Conservation (phyloP, 2,329 filamentous ascomycete species). For the Diaporthe sp. region DNA sequence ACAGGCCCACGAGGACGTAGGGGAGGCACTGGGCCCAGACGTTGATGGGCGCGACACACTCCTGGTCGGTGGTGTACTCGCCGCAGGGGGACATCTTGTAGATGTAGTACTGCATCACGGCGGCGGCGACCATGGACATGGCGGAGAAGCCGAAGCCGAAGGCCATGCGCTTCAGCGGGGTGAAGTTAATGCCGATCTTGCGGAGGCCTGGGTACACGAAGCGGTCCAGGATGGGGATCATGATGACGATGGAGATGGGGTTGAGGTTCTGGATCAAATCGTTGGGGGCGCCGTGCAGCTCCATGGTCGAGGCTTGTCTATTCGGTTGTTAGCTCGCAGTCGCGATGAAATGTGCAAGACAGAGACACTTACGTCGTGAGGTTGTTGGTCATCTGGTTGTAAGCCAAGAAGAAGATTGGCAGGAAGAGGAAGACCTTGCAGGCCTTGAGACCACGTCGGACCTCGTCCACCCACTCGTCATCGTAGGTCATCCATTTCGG, state of each 20-base stretch:
- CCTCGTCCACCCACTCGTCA: conserved; percentile 86
- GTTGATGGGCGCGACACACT: conserved; percentile 69
- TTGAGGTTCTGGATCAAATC: conserved; percentile 83
- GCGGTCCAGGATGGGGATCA: conserved; percentile 79
- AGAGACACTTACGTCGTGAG: conserved; percentile 56
- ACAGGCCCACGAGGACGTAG: conserved; percentile 64
- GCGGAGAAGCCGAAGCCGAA: conserved; percentile 76
- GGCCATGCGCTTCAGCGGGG: conserved; percentile 82
- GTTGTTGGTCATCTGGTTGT: conserved; percentile 73
- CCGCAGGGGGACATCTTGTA: conserved; percentile 73
- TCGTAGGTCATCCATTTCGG: conserved; percentile 86
- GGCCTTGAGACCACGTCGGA: conserved; percentile 76
- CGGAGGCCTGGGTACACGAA: conserved; percentile 79
- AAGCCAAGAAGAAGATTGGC: conserved; percentile 72
- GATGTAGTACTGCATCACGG: conserved; percentile 72
- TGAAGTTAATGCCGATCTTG: conserved; percentile 74
- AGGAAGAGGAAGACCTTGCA: conserved; percentile 81
- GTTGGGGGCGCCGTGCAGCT: conserved; percentile 80
- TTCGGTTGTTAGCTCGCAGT: not conserved
- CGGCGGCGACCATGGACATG: conserved; percentile 70
- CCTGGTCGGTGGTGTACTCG: conserved; percentile 61
- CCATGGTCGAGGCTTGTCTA: conserved; percentile 76
- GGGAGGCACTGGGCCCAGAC: conserved; percentile 71
- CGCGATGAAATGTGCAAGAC: too few species aligned
- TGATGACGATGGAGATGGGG: conserved; percentile 80